phyloP scores from a whole-genome alignment of 2,329 filamentous ascomycete species.

The Gliomastix tumulicola region DNA sequence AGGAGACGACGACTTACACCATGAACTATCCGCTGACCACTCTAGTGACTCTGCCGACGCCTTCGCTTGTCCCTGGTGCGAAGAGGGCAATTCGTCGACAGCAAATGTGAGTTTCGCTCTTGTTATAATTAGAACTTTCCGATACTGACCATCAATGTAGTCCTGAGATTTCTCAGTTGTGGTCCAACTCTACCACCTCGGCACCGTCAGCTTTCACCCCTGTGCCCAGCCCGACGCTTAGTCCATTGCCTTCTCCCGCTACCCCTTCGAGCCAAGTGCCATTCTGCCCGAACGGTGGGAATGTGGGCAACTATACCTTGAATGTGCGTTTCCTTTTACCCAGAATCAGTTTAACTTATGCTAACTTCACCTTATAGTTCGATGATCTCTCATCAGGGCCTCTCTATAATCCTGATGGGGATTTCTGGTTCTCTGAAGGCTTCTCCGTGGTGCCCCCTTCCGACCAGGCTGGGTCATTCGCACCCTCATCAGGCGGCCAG shows the following conservation, averaged over 20 bases:
- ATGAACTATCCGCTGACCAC: constrained; percentile 30
- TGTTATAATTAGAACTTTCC: no score
- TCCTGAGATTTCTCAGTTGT: no score
- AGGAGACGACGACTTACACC: constrained; percentile 30
- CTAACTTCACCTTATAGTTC: constrained; percentile 21
- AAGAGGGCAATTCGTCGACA: constrained; percentile 16
- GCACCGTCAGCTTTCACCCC: neutral
- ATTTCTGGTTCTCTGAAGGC: constrained; percentile 34
- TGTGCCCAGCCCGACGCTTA: constrained; percentile 6
- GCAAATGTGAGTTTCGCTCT: constrained; percentile 18
- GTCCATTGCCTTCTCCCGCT: no score
- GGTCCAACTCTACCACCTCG: constrained; percentile 20
- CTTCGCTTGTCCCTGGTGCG: no score
- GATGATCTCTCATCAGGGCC: constrained; percentile 25
- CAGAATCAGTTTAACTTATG: constrained; percentile 4
- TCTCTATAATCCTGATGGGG: constrained; percentile 28
- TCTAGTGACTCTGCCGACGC: no score
- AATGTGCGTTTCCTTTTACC: constrained; percentile 20
- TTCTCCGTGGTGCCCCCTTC: constrained; percentile 29
- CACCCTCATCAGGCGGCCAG: constrained; percentile 29
- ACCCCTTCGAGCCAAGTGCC: no score
- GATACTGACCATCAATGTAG: no score
- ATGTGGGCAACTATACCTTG: constrained; percentile 27
- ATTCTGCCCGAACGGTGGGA: constrained; percentile 18
- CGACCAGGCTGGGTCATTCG: constrained; percentile 21